Conservation (phyloP, 2,329 filamentous ascomycete genomes). For the Ceratocystis albifundus region DNA sequence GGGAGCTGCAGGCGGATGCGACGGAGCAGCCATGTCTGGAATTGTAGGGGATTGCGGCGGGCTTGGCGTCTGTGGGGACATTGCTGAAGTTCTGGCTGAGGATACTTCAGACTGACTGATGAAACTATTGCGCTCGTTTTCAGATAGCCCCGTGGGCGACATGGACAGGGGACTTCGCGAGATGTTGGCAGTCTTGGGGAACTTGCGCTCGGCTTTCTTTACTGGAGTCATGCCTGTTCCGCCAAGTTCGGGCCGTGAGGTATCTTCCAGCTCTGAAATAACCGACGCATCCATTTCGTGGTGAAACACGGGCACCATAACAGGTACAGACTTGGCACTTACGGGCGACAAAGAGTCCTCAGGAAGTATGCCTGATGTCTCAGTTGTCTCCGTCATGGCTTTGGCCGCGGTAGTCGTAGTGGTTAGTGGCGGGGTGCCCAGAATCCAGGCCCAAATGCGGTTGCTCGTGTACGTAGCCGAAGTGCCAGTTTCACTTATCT, state of each 20-base stretch:
- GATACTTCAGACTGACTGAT: slow-evolving; percentile 11
- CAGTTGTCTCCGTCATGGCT: slow-evolving; percentile 35
- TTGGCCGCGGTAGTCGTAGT: slow-evolving; percentile 34
- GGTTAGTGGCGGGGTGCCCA: slow-evolving; percentile 26
- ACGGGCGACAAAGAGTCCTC: slow-evolving; percentile 1
- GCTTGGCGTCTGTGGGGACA: slow-evolving; percentile 9
- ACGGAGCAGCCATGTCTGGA: not conserved
- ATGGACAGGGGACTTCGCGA: not conserved
- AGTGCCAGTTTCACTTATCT: slow-evolving; percentile 31
- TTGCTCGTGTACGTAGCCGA: slow-evolving; percentile 38
- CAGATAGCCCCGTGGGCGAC: slow-evolving; percentile 5
- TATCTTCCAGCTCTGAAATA: not conserved
- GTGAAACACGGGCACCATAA: not conserved
- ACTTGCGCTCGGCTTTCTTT: not conserved
- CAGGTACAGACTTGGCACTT: slow-evolving; percentile 1
- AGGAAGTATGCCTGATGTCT: slow-evolving; percentile 6
- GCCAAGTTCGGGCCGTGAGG: not conserved
- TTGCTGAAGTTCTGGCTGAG: not conserved
- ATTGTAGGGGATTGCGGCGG: slow-evolving; percentile 13
- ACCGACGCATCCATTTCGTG: not conserved
- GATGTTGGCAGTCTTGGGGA: not conserved
- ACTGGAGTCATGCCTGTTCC: slow-evolving; percentile 1
- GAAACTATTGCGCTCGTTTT: not conserved
- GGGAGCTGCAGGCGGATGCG: not conserved
- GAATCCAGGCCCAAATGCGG: slow-evolving; percentile 44